Percentiles rank a stretch among this genome's conserved stretches.
phyloP scores from a whole-genome alignment of 306 rosid species.

The Sechiopsis laciniata region DNA sequence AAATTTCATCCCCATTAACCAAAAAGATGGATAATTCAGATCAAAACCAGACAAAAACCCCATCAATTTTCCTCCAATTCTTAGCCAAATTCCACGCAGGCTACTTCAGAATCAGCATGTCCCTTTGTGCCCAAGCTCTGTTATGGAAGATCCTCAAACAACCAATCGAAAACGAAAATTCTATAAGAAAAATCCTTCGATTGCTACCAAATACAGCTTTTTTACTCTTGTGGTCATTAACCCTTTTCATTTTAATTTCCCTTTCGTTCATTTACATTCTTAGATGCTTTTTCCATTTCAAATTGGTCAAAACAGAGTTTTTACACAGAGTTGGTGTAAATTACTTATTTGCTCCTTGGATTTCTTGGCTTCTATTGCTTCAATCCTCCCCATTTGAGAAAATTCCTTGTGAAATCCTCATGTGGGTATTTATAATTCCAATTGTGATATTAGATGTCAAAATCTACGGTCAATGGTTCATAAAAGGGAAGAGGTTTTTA shows the following conservation, averaged over 20 bases:
- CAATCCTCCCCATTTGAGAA: constrained; percentile 30
- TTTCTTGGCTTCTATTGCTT: constrained; percentile 35
- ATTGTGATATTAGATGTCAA: constrained; percentile 28
- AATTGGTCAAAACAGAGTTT: constrained; percentile 29
- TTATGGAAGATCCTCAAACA: constrained; percentile 31
- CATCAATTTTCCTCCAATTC: constrained; percentile 21
- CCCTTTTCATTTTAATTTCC: constrained; percentile 18
- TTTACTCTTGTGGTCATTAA: constrained; percentile 26
- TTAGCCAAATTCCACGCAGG: constrained; percentile 30
- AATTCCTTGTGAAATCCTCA: constrained; percentile 12
- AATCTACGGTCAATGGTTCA: constrained; percentile 35
- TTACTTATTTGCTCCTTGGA: constrained; percentile 32
- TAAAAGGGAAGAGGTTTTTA: constrained; percentile 31
- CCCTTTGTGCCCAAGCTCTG: constrained; percentile 32
- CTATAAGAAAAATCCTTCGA: constrained; percentile 16
- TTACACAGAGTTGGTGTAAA: constrained; percentile 30
- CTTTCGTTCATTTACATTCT: constrained; percentile 27
- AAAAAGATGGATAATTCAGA: not conserved
- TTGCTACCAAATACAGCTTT: constrained; percentile 27
- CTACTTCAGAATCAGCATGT: constrained; percentile 34
- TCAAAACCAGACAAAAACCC: not conserved
- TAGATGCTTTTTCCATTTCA: constrained; percentile 26
- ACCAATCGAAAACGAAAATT: constrained; percentile 27
- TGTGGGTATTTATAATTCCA: constrained; percentile 25
- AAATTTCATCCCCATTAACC: not conserved